phyloP scores from a whole-genome alignment of 495 filamentous ascomycete genomes.

The Penicillium daleae region DNA sequence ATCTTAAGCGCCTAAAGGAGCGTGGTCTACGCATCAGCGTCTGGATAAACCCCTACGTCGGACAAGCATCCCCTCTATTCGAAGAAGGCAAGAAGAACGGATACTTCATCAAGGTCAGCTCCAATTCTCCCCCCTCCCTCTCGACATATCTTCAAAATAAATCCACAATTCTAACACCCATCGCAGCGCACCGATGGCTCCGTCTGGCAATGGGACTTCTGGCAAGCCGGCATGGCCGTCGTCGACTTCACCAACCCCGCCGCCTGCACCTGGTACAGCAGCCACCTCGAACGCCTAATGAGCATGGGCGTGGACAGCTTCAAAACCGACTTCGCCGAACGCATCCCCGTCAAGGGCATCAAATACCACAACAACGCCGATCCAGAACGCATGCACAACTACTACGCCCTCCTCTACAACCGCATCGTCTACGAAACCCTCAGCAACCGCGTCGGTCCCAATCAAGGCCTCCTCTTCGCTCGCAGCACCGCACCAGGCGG shows the following conservation, averaged over 20 bases:
- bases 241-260: constrained; percentile 75
- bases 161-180: not conserved
- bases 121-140: not conserved
- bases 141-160: not conserved
- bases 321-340: constrained; percentile 77
- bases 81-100: constrained; percentile 64
- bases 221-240: constrained; percentile 76
- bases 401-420: constrained; percentile 73
- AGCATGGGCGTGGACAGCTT: constrained; percentile 69
- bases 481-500: constrained; percentile 67
- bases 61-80: constrained; percentile 68
- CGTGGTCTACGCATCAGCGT: constrained; percentile 66
- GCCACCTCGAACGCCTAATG: constrained; percentile 61
- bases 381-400: constrained; percentile 72
- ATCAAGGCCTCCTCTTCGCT: constrained; percentile 68
- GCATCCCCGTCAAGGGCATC: constrained; percentile 66
- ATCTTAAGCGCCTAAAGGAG: constrained; percentile 65
- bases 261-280: constrained; percentile 62
- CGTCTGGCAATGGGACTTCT: constrained; percentile 74
- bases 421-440: constrained; percentile 68
- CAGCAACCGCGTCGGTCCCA: constrained; percentile 57
- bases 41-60: constrained; percentile 75
- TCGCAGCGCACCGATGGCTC: constrained; percentile 63
- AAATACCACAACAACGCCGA: constrained; percentile 60
- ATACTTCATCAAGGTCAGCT: constrained; percentile 62